phyloP scores from a whole-genome alignment of 371 early-diverging fungal species.

The Mortierella sp. region DNA sequence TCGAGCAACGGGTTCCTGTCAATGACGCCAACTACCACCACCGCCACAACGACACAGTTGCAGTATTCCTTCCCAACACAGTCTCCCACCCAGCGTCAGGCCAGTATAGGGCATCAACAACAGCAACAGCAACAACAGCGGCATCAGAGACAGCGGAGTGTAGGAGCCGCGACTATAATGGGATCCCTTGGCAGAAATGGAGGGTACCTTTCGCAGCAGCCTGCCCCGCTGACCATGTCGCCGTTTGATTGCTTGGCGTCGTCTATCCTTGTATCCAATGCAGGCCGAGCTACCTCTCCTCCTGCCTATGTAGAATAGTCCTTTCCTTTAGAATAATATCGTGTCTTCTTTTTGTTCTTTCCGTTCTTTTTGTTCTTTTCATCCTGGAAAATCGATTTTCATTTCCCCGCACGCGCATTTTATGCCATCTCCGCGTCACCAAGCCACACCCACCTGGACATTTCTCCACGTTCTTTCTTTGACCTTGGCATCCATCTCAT shows the following conservation, averaged over 20 bases:
- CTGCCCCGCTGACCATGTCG: slow-evolving; percentile 27
- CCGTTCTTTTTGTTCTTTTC: not conserved
- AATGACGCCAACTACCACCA: slow-evolving; percentile 15
- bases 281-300: slow-evolving; percentile 22
- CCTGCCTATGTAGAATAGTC: slow-evolving; percentile 40
- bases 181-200: slow-evolving; percentile 49
- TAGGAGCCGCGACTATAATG: slow-evolving; percentile 40
- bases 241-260: not conserved
- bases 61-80: slow-evolving; percentile 15
- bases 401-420: not conserved
- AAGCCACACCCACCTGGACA: not conserved
- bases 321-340: not conserved
- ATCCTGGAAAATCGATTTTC: slow-evolving; percentile 1
- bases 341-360: not conserved
- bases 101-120: slow-evolving; percentile 4
- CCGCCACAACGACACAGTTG: not conserved
- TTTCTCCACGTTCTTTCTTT: not conserved
- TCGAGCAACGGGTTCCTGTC: slow-evolving; percentile 12
- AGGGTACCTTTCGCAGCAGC: slow-evolving; percentile 51
- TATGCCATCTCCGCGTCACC: not conserved
- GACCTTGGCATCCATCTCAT: no score
- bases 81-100: slow-evolving; percentile 15
- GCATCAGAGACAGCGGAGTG: slow-evolving; percentile 36
- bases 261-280: not conserved
- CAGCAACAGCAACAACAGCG: slow-evolving; percentile 16